A percentile compares a stretch with the other conserved stretches of the same genome.
Evolutionary conservation across 1,284 basidiomycete species (phyloP).

Genomic region (Chiua sp.): DNA sequence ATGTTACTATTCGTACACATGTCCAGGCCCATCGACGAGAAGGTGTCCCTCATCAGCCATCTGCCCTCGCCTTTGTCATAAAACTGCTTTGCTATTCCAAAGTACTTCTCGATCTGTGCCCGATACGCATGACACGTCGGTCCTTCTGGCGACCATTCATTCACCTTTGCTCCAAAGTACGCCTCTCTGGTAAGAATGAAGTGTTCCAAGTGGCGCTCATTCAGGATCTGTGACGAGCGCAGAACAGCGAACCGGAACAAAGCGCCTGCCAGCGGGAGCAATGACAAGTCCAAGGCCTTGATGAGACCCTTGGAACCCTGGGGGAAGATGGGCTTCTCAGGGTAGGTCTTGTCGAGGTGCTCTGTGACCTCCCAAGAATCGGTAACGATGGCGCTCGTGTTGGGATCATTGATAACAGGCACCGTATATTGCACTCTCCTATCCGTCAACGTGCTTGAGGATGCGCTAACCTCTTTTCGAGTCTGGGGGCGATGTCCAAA

Average conservation of each 20-base stretch:
- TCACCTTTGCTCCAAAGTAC: not conserved
- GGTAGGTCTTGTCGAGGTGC: conserved; percentile 52
- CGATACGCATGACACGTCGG: conserved; percentile 30
- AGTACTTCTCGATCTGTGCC: conserved; percentile 18
- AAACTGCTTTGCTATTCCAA: conserved; percentile 17
- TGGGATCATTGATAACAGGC: conserved; percentile 40
- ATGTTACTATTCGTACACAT: not conserved
- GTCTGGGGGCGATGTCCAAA: conserved; percentile 32
- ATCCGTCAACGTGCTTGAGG: conserved; percentile 17
- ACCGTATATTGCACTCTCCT: conserved; percentile 34
- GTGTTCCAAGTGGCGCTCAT: conserved; percentile 24
- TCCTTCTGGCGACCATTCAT: conserved; percentile 33
- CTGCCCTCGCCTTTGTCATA: conserved; percentile 21
- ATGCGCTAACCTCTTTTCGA: conserved; percentile 33
- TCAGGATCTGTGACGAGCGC: conserved; percentile 24
- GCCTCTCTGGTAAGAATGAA: conserved; percentile 11
- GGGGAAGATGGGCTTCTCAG: conserved; percentile 46
- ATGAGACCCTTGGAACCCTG: conserved; percentile 37
- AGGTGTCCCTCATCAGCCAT: conserved; percentile 34
- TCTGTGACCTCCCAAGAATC: conserved; percentile 46
- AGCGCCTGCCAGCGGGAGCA: not conserved
- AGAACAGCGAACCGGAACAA: conserved; percentile 13
- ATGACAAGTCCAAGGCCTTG: conserved; percentile 30
- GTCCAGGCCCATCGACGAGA: conserved; percentile 12
- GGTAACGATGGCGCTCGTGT: conserved; percentile 37